These are phyloP conservation scores for Yamadazyma kitorensis DNA, from an alignment of 805 yeast species.

Conservation along the genomic window DNA sequence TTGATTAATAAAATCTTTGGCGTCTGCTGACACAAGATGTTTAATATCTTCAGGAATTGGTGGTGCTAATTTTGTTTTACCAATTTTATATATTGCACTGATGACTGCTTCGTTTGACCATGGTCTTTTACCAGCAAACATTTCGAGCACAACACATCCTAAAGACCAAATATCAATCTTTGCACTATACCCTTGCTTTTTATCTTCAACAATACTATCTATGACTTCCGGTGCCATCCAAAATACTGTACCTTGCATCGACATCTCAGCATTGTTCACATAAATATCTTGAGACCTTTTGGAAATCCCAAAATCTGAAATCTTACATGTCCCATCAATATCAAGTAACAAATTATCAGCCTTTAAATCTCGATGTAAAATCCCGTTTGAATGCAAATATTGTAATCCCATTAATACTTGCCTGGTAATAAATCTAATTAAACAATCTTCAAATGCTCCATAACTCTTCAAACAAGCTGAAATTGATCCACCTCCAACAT, in stretches of 20 bases:
- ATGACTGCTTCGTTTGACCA: slow-evolving; percentile 96
- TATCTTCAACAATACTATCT: slow-evolving; percentile 69
- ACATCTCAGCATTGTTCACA: slow-evolving; percentile 89
- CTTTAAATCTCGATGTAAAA: slow-evolving; percentile 89
- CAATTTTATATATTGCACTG: slow-evolving; percentile 88
- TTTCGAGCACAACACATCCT: slow-evolving; percentile 95
- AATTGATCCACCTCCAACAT: slow-evolving; percentile 97
- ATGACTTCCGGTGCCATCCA: slow-evolving; percentile 99
- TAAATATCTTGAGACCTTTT: slow-evolving; percentile 75
- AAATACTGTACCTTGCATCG: slow-evolving; percentile 97
- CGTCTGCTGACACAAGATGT: slow-evolving; percentile 59
- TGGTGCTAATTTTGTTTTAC: slow-evolving; percentile 85
- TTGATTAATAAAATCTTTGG: slow-evolving; percentile 65
- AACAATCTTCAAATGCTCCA: slow-evolving; percentile 79
- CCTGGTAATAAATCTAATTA: slow-evolving; percentile 67
- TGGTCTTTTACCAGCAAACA: slow-evolving; percentile 97
- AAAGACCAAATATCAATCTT: slow-evolving; percentile 98
- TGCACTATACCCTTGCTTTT: slow-evolving; percentile 91
- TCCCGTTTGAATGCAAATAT: slow-evolving; percentile 85
- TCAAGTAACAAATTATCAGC: slow-evolving; percentile 90
- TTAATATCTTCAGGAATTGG: slow-evolving; percentile 91
- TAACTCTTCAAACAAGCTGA: slow-evolving; percentile 78
- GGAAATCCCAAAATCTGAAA: slow-evolving; percentile 95
- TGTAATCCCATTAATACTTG: slow-evolving; percentile 84
- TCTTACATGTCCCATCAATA: slow-evolving; percentile 89